Conservation (phyloP, 176 grass and related monocot genomes). For the Olyra latifolia region DNA sequence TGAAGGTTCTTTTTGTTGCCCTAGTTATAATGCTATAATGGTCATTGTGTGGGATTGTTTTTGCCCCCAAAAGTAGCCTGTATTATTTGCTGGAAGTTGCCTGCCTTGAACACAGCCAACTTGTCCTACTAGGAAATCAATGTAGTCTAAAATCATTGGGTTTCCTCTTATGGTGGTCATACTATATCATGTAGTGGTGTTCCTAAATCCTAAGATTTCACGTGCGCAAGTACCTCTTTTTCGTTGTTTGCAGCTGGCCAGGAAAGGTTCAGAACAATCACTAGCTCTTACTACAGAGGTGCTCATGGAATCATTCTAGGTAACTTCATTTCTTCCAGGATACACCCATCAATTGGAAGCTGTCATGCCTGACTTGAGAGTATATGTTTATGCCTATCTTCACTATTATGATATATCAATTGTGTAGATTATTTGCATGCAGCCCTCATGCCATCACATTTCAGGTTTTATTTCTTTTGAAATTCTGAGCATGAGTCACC, state of each 20-base stretch:
- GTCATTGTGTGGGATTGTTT: neutral
- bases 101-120: neutral
- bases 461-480: neutral
- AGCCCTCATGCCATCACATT: neutral
- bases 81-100: neutral
- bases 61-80: neutral
- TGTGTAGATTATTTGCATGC: neutral
- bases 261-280: conserved; percentile 93
- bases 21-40: neutral
- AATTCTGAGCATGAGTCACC: neutral
- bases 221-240: neutral
- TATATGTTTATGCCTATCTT: conserved; percentile 1
- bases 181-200: conserved; percentile 1
- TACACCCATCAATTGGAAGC: conserved; percentile 1
- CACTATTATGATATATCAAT: neutral
- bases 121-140: neutral
- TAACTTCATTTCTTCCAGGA: conserved; percentile 31
- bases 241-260: conserved; percentile 76
- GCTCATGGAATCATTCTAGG: conserved; percentile 98
- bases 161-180: neutral
- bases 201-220: neutral
- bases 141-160: neutral
- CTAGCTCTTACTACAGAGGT: conserved; percentile 96
- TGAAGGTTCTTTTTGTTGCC: neutral
- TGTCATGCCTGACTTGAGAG: neutral